These are phyloP conservation scores for Brassica cretica DNA, from an alignment of 345 rosid genomes.

Conservation along the genomic window DNA sequence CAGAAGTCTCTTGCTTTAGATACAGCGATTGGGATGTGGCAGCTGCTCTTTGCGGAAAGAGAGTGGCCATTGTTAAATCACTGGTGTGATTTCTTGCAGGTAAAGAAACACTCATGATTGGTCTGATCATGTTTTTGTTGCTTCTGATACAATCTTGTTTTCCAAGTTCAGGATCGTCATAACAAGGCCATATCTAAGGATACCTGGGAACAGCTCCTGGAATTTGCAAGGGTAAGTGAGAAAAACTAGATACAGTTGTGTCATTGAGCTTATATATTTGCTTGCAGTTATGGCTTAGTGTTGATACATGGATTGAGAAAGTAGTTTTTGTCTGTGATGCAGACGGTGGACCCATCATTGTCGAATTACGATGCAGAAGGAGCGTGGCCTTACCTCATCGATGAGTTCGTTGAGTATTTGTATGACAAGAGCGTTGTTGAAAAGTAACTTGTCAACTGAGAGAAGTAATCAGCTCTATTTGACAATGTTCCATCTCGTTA, in stretches of 20 bases:
- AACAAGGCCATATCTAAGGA: slow-evolving; percentile 96
- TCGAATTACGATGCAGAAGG: slow-evolving; percentile 93
- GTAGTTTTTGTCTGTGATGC: slow-evolving; percentile 23
- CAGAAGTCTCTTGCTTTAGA: slow-evolving; percentile 96
- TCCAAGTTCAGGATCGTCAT: slow-evolving; percentile 71
- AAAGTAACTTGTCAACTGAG: slow-evolving; percentile 29
- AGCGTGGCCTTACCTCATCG: slow-evolving; percentile 97
- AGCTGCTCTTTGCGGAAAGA: slow-evolving; percentile 88
- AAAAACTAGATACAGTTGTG: not conserved
- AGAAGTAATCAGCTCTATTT: slow-evolving; percentile 30
- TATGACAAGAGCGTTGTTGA: slow-evolving; percentile 57
- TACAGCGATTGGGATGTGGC: slow-evolving; percentile 99
- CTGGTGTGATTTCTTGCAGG: slow-evolving; percentile 99
- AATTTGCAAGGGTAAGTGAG: slow-evolving; percentile 72
- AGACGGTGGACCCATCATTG: slow-evolving; percentile 69
- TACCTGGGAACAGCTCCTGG: slow-evolving; percentile 94
- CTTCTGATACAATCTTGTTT: slow-evolving; percentile 29
- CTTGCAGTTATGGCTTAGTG: slow-evolving; percentile 19
- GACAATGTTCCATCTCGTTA: slow-evolving; percentile 17
- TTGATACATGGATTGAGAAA: slow-evolving; percentile 18
- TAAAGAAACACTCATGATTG: slow-evolving; percentile 29
- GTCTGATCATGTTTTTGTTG: slow-evolving; percentile 10
- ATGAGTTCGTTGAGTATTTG: slow-evolving; percentile 94
- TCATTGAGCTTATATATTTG: slow-evolving; percentile 1
- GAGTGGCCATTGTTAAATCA: slow-evolving; percentile 90